Conservation (phyloP, 768 basidiomycete species). For the Rossbeevera mucosa region DNA sequence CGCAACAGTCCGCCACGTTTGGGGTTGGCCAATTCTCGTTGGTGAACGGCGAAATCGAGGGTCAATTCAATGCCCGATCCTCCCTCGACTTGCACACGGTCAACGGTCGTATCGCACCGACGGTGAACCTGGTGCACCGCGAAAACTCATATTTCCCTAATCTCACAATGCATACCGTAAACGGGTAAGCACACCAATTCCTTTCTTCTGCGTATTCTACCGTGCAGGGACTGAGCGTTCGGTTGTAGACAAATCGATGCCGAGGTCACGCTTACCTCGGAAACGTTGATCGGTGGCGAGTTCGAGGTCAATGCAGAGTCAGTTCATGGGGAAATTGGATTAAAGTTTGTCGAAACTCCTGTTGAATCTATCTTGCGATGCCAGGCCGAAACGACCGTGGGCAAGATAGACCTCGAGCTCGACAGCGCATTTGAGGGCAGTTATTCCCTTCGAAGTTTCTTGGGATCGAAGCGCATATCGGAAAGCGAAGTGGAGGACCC, state of each 20-base stretch:
- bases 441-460: conserved; percentile 30
- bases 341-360: conserved; percentile 31
- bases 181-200: conserved; percentile 38
- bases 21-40: conserved; percentile 30
- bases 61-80: conserved; percentile 36
- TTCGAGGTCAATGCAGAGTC: conserved; percentile 32
- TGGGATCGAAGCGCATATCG: conserved; percentile 19
- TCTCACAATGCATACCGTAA: conserved; percentile 35
- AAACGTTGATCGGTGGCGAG: conserved; percentile 24
- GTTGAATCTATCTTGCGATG: conserved; percentile 33
- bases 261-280: conserved; percentile 30
- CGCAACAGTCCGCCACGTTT: conserved; percentile 32
- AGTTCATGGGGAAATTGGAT: conserved; percentile 26
- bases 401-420: conserved; percentile 24
- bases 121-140: conserved; percentile 35
- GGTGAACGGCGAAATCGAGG: conserved; percentile 43
- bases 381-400: conserved; percentile 28
- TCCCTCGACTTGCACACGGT: conserved; percentile 34
- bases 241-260: conserved; percentile 18
- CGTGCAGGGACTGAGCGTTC: conserved; percentile 1
- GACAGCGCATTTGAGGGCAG: conserved; percentile 40
- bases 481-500: conserved; percentile 30
- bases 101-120: conserved; percentile 38
- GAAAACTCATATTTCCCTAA: conserved; percentile 21
- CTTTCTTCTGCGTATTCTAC: background rate